phyloP scores from a whole-genome alignment of 441 rosid species.

The Syzygium syzygioides region DNA sequence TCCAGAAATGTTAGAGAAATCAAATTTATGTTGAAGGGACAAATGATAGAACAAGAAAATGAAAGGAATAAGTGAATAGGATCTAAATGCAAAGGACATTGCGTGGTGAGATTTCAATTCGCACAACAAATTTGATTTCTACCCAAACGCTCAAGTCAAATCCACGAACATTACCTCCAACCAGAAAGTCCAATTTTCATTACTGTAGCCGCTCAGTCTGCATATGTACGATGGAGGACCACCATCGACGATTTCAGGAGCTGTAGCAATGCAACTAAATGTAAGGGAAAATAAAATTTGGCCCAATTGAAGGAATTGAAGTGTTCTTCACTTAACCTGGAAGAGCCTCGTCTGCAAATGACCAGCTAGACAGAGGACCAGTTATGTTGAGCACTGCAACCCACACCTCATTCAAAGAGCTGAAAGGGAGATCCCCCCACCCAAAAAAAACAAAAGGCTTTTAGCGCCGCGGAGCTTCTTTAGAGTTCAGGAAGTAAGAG shows the following conservation, averaged over 20 bases:
- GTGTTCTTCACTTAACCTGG: conserved; percentile 39
- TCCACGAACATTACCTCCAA: conserved; percentile 48
- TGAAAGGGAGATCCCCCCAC: conserved; percentile 19
- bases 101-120: neutral
- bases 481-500: neutral
- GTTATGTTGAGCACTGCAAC: conserved; percentile 89
- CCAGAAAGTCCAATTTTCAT: conserved; percentile 91
- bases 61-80: neutral
- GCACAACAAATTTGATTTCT: neutral
- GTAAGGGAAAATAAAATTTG: neutral
- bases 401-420: conserved; percentile 88
- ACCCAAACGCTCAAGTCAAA: neutral
- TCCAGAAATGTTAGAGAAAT: neutral
- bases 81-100: neutral
- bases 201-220: conserved; percentile 72
- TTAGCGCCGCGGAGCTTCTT: neutral
- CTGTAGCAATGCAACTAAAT: conserved; percentile 32
- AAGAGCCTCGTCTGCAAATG: conserved; percentile 67
- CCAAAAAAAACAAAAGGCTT: neutral
- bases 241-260: conserved; percentile 52
- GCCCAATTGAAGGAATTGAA: neutral
- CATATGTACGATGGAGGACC: conserved; percentile 83
- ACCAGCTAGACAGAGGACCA: conserved; percentile 92
- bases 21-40: neutral
- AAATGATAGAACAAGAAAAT: neutral